Percentiles rank a stretch among this genome's conserved stretches.
phyloP scores from a whole-genome alignment of 768 basidiomycete species.

The Boletus barrowsii region DNA sequence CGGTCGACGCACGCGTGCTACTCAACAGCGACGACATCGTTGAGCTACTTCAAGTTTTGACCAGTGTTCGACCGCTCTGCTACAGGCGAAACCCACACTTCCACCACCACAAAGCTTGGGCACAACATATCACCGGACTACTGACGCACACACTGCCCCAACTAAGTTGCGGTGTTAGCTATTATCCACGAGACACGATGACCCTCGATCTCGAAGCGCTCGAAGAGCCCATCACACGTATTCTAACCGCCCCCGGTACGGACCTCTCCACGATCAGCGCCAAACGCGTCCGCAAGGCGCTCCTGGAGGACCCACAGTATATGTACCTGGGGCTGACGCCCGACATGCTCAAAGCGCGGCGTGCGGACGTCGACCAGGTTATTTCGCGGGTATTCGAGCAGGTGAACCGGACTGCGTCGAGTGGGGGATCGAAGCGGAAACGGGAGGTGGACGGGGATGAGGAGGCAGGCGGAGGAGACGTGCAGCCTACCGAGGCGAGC shows the following conservation, averaged over 20 bases:
- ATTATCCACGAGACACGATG: conserved; percentile 35
- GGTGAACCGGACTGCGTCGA: conserved; percentile 41
- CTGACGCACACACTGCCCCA: neutral
- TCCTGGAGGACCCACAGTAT: conserved; percentile 35
- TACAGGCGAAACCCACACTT: neutral
- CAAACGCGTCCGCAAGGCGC: conserved; percentile 84
- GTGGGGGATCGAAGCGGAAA: conserved; percentile 27
- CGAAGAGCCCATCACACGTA: conserved; percentile 59
- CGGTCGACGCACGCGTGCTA: conserved; percentile 2
- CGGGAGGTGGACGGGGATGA: conserved; percentile 24
- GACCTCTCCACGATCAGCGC: conserved; percentile 82
- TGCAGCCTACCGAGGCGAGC: conserved; percentile 12
- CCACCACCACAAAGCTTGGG: neutral
- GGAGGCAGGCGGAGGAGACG: conserved; percentile 21
- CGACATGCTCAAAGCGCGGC: conserved; percentile 64
- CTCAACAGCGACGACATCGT: conserved; percentile 13
- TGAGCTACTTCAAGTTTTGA: neutral
- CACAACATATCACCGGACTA: neutral
- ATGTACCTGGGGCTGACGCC: conserved; percentile 48
- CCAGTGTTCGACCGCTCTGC: neutral
- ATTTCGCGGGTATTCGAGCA: conserved; percentile 65
- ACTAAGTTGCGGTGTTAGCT: too few relatives aligned
- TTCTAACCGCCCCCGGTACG: conserved; percentile 72
- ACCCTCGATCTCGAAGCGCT: conserved; percentile 51
- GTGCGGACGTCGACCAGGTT: conserved; percentile 62